phyloP scores from a whole-genome alignment of 129 eudicot species.

The Arctium minus region DNA sequence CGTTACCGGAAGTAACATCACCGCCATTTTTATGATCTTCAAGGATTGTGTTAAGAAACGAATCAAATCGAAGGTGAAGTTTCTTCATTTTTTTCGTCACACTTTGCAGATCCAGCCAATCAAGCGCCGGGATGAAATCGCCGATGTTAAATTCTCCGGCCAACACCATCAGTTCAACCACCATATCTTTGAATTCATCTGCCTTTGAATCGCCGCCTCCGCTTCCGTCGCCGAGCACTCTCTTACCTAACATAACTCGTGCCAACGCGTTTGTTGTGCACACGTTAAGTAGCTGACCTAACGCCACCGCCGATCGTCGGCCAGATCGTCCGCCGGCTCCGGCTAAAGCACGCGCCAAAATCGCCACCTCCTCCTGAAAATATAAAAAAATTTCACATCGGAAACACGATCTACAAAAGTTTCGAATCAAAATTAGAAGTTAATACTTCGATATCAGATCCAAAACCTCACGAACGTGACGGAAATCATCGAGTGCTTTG shows the following conservation, averaged over 20 bases:
- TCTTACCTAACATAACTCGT: slow-evolving; percentile 66
- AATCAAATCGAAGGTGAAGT: slow-evolving; percentile 66
- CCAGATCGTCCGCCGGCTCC: slow-evolving; percentile 46
- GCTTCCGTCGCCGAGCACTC: slow-evolving; percentile 59
- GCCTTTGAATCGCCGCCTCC: slow-evolving; percentile 48
- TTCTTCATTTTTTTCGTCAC: slow-evolving; percentile 65
- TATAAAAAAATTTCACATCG: background rate
- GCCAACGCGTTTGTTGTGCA: slow-evolving; percentile 88
- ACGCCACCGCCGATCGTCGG: slow-evolving; percentile 27
- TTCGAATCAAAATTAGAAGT: background rate
- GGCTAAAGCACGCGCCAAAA: slow-evolving; percentile 46
- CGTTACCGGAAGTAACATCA: background rate
- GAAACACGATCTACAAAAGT: background rate
- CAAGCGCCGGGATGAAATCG: slow-evolving; percentile 77
- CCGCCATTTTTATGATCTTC: slow-evolving; percentile 48
- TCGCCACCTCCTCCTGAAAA: slow-evolving; percentile 67
- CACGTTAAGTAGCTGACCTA: slow-evolving; percentile 64
- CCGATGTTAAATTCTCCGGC: slow-evolving; percentile 90
- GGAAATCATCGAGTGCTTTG: slow-evolving; percentile 78
- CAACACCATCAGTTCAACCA: slow-evolving; percentile 72
- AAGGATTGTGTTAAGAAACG: slow-evolving; percentile 47
- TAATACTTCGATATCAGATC: background rate
- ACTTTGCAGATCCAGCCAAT: slow-evolving; percentile 70
- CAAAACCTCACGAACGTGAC: slow-evolving; percentile 69
- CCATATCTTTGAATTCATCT: slow-evolving; percentile 88